A percentile compares a stretch with the other conserved stretches of the same genome.
Evolutionary conservation across 306 rosid species (phyloP).

Genomic region (Quercus suber): DNA sequence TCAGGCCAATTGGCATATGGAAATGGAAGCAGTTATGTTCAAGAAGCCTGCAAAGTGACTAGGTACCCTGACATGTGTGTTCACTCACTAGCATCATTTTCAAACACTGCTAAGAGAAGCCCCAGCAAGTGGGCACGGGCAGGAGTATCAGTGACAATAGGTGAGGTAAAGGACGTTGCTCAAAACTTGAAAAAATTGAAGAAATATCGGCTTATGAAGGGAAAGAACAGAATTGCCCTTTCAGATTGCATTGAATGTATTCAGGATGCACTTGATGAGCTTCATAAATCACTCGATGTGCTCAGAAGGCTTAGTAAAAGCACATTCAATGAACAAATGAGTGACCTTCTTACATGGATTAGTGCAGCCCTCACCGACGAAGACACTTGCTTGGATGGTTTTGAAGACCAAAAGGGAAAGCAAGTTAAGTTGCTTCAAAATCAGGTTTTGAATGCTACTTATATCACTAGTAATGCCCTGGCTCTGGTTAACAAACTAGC

Average conservation of each 20-base stretch:
- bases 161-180: slow-evolving; percentile 36
- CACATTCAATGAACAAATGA: slow-evolving; percentile 52
- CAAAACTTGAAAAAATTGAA: slow-evolving; percentile 25
- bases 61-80: slow-evolving; percentile 45
- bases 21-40: slow-evolving; percentile 28
- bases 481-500: slow-evolving; percentile 66
- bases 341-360: slow-evolving; percentile 60
- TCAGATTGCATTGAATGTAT: slow-evolving; percentile 56
- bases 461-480: slow-evolving; percentile 56
- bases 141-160: slow-evolving; percentile 60
- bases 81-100: slow-evolving; percentile 46
- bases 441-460: slow-evolving; percentile 32
- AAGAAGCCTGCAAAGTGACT: slow-evolving; percentile 67
- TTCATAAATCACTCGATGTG: slow-evolving; percentile 51
- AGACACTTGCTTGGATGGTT: slow-evolving; percentile 62
- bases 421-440: slow-evolving; percentile 26
- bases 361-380: slow-evolving; percentile 65
- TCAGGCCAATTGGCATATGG: slow-evolving; percentile 23
- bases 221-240: slow-evolving; percentile 42
- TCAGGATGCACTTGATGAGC: slow-evolving; percentile 48
- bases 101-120: slow-evolving; percentile 44
- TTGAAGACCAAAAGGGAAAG: slow-evolving; percentile 31
- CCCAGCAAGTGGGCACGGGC: slow-evolving; percentile 65
- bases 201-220: slow-evolving; percentile 8
- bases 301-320: slow-evolving; percentile 50